Evolutionary conservation across 2,329 filamentous ascomycete species (phyloP).

Genomic region (Fusarium xylarioides): DNA sequence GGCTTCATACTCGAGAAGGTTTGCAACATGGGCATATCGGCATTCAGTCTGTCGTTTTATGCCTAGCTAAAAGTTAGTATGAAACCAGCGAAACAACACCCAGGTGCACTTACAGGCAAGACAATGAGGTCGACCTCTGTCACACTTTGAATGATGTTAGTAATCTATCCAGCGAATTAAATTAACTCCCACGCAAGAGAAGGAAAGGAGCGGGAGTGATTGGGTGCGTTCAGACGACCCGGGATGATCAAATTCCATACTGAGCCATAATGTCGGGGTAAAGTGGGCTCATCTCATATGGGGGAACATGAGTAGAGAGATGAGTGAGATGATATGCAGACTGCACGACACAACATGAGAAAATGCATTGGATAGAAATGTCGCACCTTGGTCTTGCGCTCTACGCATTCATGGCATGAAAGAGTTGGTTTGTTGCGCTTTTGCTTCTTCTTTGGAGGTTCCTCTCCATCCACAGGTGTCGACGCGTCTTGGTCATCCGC

Average conservation of each 20-base stretch:
- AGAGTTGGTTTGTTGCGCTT: constrained; percentile 86
- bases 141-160: constrained; percentile 65
- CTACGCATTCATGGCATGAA: constrained; percentile 82
- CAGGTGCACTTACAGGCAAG: constrained; percentile 63
- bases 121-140: constrained; percentile 75
- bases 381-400: constrained; percentile 79
- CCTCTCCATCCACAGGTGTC: constrained; percentile 41
- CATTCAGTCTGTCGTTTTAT: constrained; percentile 81
- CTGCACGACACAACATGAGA: not conserved
- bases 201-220: not conserved
- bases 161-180: not conserved
- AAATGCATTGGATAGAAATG: constrained; percentile 6
- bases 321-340: not conserved
- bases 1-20: constrained; percentile 73
- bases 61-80: constrained; percentile 56
- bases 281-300: constrained; percentile 29
- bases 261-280: constrained; percentile 4
- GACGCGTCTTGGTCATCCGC: constrained; percentile 36
- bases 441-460: constrained; percentile 73
- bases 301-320: not conserved
- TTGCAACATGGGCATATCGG: constrained; percentile 79
- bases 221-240: not conserved
- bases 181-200: not conserved
- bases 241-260: not conserved
- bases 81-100: not conserved